Base-by-base conservation (phyloP, 148 eudicot species). In the Vaccinium vitisidaea region DNA sequence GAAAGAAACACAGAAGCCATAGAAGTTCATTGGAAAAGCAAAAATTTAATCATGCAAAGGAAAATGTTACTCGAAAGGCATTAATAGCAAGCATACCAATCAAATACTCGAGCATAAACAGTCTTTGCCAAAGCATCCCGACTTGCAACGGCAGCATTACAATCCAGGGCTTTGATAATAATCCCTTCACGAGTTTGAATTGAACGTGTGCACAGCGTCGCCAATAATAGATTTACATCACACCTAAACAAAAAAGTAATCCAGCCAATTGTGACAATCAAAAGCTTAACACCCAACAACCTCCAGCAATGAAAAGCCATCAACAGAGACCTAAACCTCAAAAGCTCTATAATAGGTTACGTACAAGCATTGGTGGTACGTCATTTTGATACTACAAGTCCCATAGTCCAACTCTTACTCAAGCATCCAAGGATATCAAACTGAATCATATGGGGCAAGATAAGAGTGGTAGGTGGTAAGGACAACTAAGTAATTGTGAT, bases 61-160 rank as follows among this genome's bases (percentile, higher is more conserved):
- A 49, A 18, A 67, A 69, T 2, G 14, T 12, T 77, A 39, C 61
- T 16, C 23, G 69, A 1, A 25, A 77, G 19, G n/a, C 54, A n/a
- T 53, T 6, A 54, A 77, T 30, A 75, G 77, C 69, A 80, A 73
- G 74, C 93, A 85, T 85, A 97, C 99, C 99, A 95, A 86, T 97
- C 99, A 92, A 97, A 97, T 73, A 95, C 83, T 54, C 95, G 94
- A 82, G 99, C 91, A 92, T 95, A 97, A 82, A 97, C 92, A 75
- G 98, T 95, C 90, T 97, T 97, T n/a, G 99, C 98, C 89, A 97
- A 87, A 89, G 98, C 92, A 93, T 97, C 99, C 79, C 99, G 94
- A 87, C 99, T 94, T 78, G 96, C 93, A 87, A 93, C 86, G 59
- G 99, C 99, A 86, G 98, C 98, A 90, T 86, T 83, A 83, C 98